Conservation (phyloP, 2,329 filamentous ascomycete genomes). For the Lachnellula willkommii region DNA sequence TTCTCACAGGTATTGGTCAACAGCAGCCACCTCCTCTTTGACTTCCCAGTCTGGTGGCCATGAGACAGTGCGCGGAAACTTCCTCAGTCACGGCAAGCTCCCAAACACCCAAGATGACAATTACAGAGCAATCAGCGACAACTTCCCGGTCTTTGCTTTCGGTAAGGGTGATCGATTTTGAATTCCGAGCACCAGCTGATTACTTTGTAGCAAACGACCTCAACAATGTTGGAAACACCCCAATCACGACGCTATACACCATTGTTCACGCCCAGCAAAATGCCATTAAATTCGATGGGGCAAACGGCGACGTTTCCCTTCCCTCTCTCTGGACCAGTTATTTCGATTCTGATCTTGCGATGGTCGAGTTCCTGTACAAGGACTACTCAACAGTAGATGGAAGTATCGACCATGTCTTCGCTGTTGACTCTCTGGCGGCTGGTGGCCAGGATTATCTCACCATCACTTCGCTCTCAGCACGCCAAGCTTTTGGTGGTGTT, state of each 20-base stretch:
- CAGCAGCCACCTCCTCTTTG: slow-evolving; percentile 48
- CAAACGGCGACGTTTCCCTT: slow-evolving; percentile 55
- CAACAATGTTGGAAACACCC: slow-evolving; percentile 17
- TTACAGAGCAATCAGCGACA: slow-evolving; percentile 62
- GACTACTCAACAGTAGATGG: slow-evolving; percentile 63
- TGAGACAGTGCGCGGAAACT: slow-evolving; percentile 56
- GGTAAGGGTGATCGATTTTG: slow-evolving; percentile 2
- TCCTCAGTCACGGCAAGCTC: slow-evolving; percentile 58
- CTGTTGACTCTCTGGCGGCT: slow-evolving; percentile 58
- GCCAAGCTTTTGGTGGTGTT: slow-evolving; percentile 73
- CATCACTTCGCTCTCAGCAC: slow-evolving; percentile 71
- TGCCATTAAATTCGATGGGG: slow-evolving; percentile 24
- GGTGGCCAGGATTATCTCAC: slow-evolving; percentile 70
- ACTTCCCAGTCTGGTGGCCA: slow-evolving; percentile 68
- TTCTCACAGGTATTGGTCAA: slow-evolving; percentile 55
- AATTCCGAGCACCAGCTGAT: not conserved
- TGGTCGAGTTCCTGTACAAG: slow-evolving; percentile 69
- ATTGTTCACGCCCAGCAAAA: slow-evolving; percentile 27
- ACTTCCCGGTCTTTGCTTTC: slow-evolving; percentile 79
- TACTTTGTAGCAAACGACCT: slow-evolving; percentile 19
- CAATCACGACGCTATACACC: slow-evolving; percentile 22
- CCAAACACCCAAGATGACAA: slow-evolving; percentile 58
- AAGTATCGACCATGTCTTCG: slow-evolving; percentile 65
- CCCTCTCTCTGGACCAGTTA: slow-evolving; percentile 72
- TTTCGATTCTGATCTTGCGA: slow-evolving; percentile 56